Evolutionary conservation across 345 rosid species (phyloP).

Genomic region (Ailanthus altissimus): DNA sequence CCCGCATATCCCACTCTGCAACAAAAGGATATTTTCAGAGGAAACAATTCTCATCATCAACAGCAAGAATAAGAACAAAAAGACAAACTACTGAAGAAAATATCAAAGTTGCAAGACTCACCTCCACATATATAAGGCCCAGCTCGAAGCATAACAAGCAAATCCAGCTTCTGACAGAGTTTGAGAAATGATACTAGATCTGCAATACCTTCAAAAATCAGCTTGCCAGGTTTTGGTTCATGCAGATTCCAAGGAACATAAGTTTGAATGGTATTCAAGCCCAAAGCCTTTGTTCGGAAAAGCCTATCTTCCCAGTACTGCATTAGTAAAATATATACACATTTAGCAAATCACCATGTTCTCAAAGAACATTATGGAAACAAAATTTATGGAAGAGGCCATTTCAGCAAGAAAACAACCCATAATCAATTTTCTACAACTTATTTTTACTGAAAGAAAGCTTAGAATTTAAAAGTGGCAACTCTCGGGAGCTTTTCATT

Average conservation of each 20-base stretch:
- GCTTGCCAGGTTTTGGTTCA: slow-evolving; percentile 76
- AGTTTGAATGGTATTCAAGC: slow-evolving; percentile 80
- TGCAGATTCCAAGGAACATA: slow-evolving; percentile 98
- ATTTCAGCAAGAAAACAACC: background rate
- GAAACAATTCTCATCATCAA: slow-evolving; percentile 12
- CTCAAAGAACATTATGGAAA: background rate
- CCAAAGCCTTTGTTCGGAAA: slow-evolving; percentile 82
- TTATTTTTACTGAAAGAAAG: background rate
- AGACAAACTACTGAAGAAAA: background rate
- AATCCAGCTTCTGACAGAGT: slow-evolving; percentile 77
- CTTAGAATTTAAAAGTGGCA: background rate
- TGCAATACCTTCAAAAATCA: slow-evolving; percentile 76
- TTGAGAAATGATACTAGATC: slow-evolving; percentile 69
- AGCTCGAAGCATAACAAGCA: slow-evolving; percentile 87
- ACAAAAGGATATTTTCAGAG: slow-evolving; percentile 19
- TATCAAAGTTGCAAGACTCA: slow-evolving; percentile 24
- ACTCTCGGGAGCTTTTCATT: no score
- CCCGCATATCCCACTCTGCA: slow-evolving; percentile 97
- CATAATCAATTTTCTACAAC: background rate
- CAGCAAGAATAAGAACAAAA: background rate
- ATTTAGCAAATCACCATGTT: background rate
- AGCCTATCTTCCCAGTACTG: slow-evolving; percentile 95
- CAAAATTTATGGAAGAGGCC: background rate
- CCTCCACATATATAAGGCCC: slow-evolving; percentile 98
- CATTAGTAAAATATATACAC: slow-evolving; percentile 19